These are phyloP conservation scores for Guadua angustifolia DNA, from an alignment of 176 grass and related monocot species.

Conservation along the genomic window DNA sequence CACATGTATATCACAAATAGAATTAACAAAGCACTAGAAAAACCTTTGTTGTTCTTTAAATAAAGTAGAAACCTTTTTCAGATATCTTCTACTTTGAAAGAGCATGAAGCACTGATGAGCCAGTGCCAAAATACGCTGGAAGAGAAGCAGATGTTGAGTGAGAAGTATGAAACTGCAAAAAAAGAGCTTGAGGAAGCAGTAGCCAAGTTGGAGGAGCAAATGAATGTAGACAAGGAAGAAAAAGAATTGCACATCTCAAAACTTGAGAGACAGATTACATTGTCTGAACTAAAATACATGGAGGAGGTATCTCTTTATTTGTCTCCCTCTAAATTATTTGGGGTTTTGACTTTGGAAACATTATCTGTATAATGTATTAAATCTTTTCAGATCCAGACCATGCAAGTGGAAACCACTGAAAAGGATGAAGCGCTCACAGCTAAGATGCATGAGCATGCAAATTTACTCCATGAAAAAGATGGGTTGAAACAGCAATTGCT, in stretches of 20 bases:
- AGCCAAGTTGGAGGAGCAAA: conserved; percentile 73
- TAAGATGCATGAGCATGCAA: conserved; percentile 67
- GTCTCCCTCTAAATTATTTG: conserved; percentile 29
- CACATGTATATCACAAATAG: no score
- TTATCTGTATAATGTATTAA: conserved; percentile 37
- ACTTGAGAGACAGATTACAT: conserved; percentile 76
- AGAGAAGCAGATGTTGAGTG: conserved; percentile 67
- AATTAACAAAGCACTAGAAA: conserved; percentile 7
- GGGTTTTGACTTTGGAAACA: conserved; percentile 21
- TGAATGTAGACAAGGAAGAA: conserved; percentile 72
- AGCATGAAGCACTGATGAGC: conserved; percentile 55
- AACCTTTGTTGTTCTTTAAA: conserved; percentile 29
- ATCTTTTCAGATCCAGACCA: conserved; percentile 71
- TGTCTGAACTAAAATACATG: conserved; percentile 83
- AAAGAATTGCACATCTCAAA: conserved; percentile 78
- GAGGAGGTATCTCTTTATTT: conserved; percentile 70
- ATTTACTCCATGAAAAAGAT: conserved; percentile 62
- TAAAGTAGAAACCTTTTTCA: conserved; percentile 35
- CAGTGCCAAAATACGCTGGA: conserved; percentile 54
- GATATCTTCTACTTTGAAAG: conserved; percentile 61
- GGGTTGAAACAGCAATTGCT: conserved; percentile 61
- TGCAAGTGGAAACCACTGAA: conserved; percentile 77
- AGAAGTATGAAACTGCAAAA: conserved; percentile 65
- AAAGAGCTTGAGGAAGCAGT: conserved; percentile 69
- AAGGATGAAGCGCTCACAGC: conserved; percentile 63